Conservation (phyloP, 75 land plant genomes). For the Gnetum montanum region DNA sequence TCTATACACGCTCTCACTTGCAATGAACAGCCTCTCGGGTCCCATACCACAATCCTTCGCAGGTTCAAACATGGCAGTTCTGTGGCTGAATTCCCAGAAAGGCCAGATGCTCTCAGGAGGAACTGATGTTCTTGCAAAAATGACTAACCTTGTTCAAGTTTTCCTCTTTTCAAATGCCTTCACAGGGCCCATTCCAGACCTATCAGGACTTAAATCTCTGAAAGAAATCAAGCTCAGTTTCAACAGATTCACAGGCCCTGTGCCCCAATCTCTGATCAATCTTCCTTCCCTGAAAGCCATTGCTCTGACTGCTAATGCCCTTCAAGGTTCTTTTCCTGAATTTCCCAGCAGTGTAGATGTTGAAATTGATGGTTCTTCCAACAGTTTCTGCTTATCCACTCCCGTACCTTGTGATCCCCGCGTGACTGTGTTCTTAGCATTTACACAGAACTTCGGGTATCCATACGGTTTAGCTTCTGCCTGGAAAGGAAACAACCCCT, state of each 20-base stretch:
- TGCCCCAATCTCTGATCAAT: constrained; percentile 20
- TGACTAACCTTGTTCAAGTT: constrained; percentile 29
- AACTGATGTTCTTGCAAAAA: constrained; percentile 40
- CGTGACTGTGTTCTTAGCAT: constrained; percentile 21
- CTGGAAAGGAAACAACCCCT: constrained; percentile 61
- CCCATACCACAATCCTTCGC: constrained; percentile 31
- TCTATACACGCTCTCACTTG: constrained; percentile 20
- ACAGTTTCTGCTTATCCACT: constrained; percentile 32
- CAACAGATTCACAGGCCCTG: constrained; percentile 41
- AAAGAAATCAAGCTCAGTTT: constrained; percentile 35
- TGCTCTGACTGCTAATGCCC: constrained; percentile 49
- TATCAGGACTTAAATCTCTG: constrained; percentile 13
- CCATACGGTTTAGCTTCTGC: constrained; percentile 27
- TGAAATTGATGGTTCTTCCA: constrained; percentile 15
- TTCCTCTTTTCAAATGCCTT: constrained; percentile 74
- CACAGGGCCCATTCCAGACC: constrained; percentile 58
- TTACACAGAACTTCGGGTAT: constrained; percentile 26
- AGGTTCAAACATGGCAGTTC: constrained; percentile 19
- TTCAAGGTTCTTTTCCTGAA: constrained; percentile 55
- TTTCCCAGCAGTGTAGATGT: constrained; percentile 15
- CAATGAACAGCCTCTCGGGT: constrained; percentile 52
- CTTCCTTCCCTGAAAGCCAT: constrained; percentile 22
- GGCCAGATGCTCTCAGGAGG: constrained; percentile 28
- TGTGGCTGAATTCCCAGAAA: constrained; percentile 59
- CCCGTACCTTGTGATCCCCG: constrained; percentile 28